These are phyloP conservation scores for Umbilicaria muhlenbergii DNA, from an alignment of 495 filamentous ascomycete genomes.

Conservation along the genomic window DNA sequence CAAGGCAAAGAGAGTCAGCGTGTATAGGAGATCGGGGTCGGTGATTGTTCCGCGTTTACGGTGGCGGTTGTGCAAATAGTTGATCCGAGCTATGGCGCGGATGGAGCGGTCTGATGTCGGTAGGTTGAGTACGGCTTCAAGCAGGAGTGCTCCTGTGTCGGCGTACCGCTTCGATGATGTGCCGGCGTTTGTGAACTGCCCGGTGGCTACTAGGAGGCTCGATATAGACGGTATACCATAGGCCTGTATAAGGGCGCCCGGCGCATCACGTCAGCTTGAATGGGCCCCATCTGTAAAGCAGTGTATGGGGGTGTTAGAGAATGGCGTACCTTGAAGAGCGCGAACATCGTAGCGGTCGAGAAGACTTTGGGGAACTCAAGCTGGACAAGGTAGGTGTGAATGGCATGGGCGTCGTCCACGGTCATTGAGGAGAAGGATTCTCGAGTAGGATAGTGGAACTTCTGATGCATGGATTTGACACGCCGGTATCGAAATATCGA, in stretches of 20 bases:
- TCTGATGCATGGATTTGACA: background rate
- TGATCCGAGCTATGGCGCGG: slow-evolving; percentile 44
- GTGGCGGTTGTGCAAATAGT: slow-evolving; percentile 49
- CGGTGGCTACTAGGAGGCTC: slow-evolving; percentile 18
- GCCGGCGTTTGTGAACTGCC: slow-evolving; percentile 11
- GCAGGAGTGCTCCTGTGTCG: slow-evolving; percentile 21
- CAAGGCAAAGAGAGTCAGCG: slow-evolving; percentile 42
- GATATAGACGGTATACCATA: slow-evolving; percentile 24
- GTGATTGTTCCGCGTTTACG: slow-evolving; percentile 40
- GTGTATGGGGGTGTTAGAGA: background rate
- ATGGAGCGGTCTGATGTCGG: slow-evolving; percentile 22
- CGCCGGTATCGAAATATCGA: background rate
- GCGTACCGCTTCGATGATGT: slow-evolving; percentile 20
- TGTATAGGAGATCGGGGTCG: slow-evolving; percentile 53
- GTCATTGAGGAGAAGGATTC: slow-evolving; percentile 6
- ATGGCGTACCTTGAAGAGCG: slow-evolving; percentile 10
- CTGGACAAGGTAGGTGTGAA: slow-evolving; percentile 12
- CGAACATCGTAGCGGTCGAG: slow-evolving; percentile 10
- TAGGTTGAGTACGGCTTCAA: slow-evolving; percentile 13
- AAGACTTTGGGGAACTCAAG: slow-evolving; percentile 17
- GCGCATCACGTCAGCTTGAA: too few relatives aligned
- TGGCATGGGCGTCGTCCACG: slow-evolving; percentile 14
- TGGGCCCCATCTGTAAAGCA: background rate
- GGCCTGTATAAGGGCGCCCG: slow-evolving; percentile 9
- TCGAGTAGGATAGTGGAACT: background rate